Evolutionary conservation across 2,329 filamentous ascomycete species (phyloP), one percentile per base, ranked within the genome.

Genomic region (Colletotrichum neosansevieriae): DNA sequence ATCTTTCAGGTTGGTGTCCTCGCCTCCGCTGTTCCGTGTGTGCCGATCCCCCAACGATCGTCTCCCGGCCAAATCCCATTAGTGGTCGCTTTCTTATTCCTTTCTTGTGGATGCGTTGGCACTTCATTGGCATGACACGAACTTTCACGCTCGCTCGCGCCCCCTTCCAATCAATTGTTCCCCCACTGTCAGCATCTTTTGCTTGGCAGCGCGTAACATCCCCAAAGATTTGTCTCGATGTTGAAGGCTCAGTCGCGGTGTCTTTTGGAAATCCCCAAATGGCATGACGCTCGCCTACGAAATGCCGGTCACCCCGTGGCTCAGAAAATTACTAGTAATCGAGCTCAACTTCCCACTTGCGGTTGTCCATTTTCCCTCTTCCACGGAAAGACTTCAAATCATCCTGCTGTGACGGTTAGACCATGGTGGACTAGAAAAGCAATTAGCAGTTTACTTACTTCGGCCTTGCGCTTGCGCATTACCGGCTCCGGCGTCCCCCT

Each of bases 401-500:
- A 68, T 76, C 75, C 77, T 78, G 74, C 72, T 76, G 75, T 58
- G 59, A 49, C 54, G 45, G 63, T 75, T 74, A 76, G 76, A 69
- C 63, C 38, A 40, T 36, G 12, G 24, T 15, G 21, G 40, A 10
- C 24, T 47, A 24, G 2, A 12, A 29, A 29, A 57, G 50, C n/a
- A 13, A 19, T 10, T 36, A 29, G 24, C 13, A 10, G 56, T 6
- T 34, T 60, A 79, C 82, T 81, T 73, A 87, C 88, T 81, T 93
- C 91, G 56, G 91, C 91, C 79, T 94, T 94, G 70, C 92, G 84
- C 80, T 94, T 94, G 57, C 91, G 91, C 72, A 92, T 77, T 32
- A 92, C 83, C 13, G 87, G 88, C 75, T 92, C 90, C 1, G 89
- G 89, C 5, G 88, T 91, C 71, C 83, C 75, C 76, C 85, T 74